Base-by-base conservation (phyloP, 208 protist species). In the Trypanosoma lewisi region DNA sequence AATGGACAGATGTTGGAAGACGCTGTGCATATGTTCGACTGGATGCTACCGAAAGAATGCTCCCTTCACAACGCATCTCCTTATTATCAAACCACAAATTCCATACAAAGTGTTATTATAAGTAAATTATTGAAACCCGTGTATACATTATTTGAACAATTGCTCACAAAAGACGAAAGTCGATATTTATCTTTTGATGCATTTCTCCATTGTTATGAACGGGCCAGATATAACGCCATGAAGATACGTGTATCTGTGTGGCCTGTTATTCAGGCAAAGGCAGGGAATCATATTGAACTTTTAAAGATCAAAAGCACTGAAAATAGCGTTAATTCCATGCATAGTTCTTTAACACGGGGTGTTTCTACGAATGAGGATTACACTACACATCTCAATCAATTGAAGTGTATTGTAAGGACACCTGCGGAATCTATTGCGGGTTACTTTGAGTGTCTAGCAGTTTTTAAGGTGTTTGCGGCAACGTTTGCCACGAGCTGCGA, bases 181-280 rank as follows among this genome's bases (percentile, higher is more conserved):
- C 54, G 70, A n/a, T 67, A 64, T 39, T 58, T 94, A 23, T 73
- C 70, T 4, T 83, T 81, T 34, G 73, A 82, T 30, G 56, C 83
- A 14, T 89, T 91, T 41, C 57, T 82, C 57, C 70, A 73, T 9
- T 91, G 74, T 52, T 94, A 89, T 75, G 75, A 88, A 50, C 75
- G 75, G 31, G 81, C 69, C 14, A 78, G 82, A 67, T 87, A 78
- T 44, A 90, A 93, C 42, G 60, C 75, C 2, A 59, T 93, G 8
- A 70, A 65, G 25, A 9, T 85, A 30, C 63, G 62, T 33, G 55
- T 67, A 25, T 87, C 85, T 21, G 37, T 62, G 41, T 91, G 85
- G 82, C 69, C 66, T 8, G 61, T 71, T 42, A 63, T 88, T 45
- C 69, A 75, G 36, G 21, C 58, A 41, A 76, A 77, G 6, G 68